Evolutionary conservation across 1,284 basidiomycete genomes (phyloP), one percentile per base, ranked within the genome.

Genomic region (Microbotryomycetes sp.): DNA sequence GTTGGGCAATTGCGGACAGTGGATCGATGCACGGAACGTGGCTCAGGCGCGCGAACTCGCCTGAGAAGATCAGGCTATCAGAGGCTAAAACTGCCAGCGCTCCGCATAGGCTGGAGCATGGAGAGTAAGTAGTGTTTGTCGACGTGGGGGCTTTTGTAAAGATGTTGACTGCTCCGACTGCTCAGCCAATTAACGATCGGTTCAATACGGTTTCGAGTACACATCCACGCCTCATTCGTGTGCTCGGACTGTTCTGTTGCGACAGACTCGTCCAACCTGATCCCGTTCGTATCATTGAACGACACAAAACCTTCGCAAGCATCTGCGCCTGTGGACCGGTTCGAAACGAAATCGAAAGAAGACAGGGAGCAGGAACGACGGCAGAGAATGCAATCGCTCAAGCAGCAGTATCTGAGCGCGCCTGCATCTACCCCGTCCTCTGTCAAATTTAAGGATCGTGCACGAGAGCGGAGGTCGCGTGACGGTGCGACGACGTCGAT

Each of bases 21-120:
- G 66, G 55, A 6, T 61, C 59, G 28, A 67, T 60, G n/a, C 66
- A 67, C 16, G 66, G 66, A 0, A 67, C 66, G 0, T 67, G 51
- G 7, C 2, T 62, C 30, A 57, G 48, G 21, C 24, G 45, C 3
- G 50, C 55, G 2, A 53, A 45, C 5, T 45, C 47, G 6, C 16
- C n/a, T n/a, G 48, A 45, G 28, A 46, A 60, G 50, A 28, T 26
- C 16, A 50, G 65, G 16, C 30, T 65, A 23, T 52, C 57, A 0
- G 54, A 59, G 13, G 5, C 60, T 1, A 67, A 67, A 52, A 46
- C 54, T 1, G 65, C 65, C 1, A 56, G 52, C 0, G n/a, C 18
- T 3, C 62, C 65, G 9, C 21, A n/a, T 2, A 29, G 45, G 24
- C 57, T 67, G 15, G 52, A 60, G 11, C 62, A 67, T 46, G 52